A percentile compares a stretch with the other conserved stretches of the same genome.
phyloP scores from a whole-genome alignment of 2,329 filamentous ascomycete species.

The Penicillium sp. region DNA sequence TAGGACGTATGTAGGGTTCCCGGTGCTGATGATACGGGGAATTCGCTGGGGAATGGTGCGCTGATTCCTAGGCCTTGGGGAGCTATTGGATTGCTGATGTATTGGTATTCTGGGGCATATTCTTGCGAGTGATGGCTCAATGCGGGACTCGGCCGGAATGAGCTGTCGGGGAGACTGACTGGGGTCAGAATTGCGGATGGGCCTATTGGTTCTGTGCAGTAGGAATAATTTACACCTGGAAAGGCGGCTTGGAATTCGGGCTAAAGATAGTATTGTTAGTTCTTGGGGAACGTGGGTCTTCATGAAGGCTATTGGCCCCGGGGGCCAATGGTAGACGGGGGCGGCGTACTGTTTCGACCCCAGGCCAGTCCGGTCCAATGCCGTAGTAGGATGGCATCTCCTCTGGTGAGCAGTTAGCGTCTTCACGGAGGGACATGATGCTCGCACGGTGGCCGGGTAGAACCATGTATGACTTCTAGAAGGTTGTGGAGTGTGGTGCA shows the following conservation, averaged over 20 bases:
- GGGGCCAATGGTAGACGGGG: neutral
- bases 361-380: constrained; percentile 29
- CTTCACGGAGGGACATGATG: constrained; percentile 30
- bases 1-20: constrained; percentile 19
- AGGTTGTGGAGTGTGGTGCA: neutral
- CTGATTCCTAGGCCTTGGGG: constrained; percentile 42
- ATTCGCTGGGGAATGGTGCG: constrained; percentile 33
- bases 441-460: constrained; percentile 15
- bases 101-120: constrained; percentile 31
- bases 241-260: constrained; percentile 21
- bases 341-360: constrained; percentile 32
- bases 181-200: constrained; percentile 37
- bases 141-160: constrained; percentile 37
- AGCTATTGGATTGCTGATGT: constrained; percentile 31
- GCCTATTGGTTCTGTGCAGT: constrained; percentile 33
- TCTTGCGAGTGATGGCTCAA: constrained; percentile 37
- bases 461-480: constrained; percentile 26
- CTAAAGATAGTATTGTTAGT: constrained; percentile 10
- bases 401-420: constrained; percentile 22
- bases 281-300: neutral
- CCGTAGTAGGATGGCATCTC: constrained; percentile 33
- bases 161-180: constrained; percentile 39
- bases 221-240: constrained; percentile 29
- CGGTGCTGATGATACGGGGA: constrained; percentile 27
- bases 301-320: neutral